These are phyloP conservation scores for Musa balbisiana DNA, from an alignment of 202 grass and related monocot species.

Conservation along the genomic window DNA sequence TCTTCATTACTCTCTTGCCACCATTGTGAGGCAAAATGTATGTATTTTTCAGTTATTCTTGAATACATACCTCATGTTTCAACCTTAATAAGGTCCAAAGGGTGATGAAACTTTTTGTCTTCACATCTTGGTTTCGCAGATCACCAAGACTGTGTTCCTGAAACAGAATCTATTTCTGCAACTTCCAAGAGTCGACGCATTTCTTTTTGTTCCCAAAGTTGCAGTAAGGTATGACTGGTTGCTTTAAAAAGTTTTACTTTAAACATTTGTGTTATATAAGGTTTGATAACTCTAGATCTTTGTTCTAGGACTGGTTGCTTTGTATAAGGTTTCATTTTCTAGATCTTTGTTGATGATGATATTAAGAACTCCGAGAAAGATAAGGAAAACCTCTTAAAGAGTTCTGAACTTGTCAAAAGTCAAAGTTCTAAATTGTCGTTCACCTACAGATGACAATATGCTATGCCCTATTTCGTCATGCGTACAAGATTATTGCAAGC, in stretches of 20 bases:
- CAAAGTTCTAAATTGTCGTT: too few species aligned
- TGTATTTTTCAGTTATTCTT: conserved; percentile 24
- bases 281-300: conserved; percentile 8
- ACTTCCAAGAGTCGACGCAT: conserved; percentile 21
- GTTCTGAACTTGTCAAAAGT: too few species aligned
- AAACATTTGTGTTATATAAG: background rate
- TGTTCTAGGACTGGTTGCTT: background rate
- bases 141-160: conserved; percentile 62
- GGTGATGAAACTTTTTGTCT: background rate
- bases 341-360: too few species aligned
- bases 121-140: conserved; percentile 31
- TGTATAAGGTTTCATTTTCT: too few species aligned
- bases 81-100: background rate
- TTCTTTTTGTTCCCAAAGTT: conserved; percentile 70
- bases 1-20: conserved; percentile 51
- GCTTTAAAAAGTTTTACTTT: conserved; percentile 3
- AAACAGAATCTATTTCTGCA: conserved; percentile 27
- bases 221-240: conserved; percentile 41
- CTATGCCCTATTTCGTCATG: background rate
- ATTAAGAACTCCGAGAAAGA: too few species aligned
- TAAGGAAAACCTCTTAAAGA: too few species aligned
- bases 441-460: too few species aligned
- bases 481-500: background rate
- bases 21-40: conserved; percentile 90
- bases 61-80: background rate